Evolutionary conservation across 108 stramenopile genomes (phyloP), one percentile per base, ranked within the genome.

Genomic region (Heterococcus sp.): DNA sequence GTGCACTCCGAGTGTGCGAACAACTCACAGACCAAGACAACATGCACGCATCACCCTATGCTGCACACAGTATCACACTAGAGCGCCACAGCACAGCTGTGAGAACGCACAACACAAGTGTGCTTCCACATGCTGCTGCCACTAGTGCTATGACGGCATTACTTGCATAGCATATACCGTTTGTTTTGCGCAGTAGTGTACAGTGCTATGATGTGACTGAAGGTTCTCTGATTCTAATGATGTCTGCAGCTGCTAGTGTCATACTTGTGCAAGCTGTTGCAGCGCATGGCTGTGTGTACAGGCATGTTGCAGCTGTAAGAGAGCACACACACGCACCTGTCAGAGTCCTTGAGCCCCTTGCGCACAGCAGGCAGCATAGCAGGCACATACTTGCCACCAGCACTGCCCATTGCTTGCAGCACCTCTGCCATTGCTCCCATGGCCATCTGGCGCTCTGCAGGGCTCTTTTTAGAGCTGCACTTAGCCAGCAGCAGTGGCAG

Each of bases 341-440:
- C 46, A 58, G 46, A 58, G 46, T 58, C 46, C 46, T 58, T 58
- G 46, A 58, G 46, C 8, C 46, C 46, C 46, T 58, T 58, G 46
- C 46, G 46, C 46, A 58, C 46, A 21, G 46, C 46, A 8, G 46
- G 46, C 46, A 58, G 8, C 14, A 58, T 21, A 21, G 46, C 8
- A 8, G 46, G 46, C 46, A 58, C 46, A 21, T 58, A 58, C 46
- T 21, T 8, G 14, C 14, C 14, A 21, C 46, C 46, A 21, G 21
- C 46, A 21, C 14, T 8, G 14, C 46, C 46, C 46, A 58, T 8
- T 58, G 21, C 46, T 58, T 58, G 46, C 46, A 58, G 46, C 46
- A 96, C 90, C 83, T 96, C 97, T 29, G 95, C 95, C 37, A 95
- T 84, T 85, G 94, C 95, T 5, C 97, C 95, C 32, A 96, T 88